Percentiles rank a stretch among this genome's conserved stretches.
Conservation (phyloP, 1,139 yeast genomes). For the Nakaseomyces kungkrabaensis region DNA sequence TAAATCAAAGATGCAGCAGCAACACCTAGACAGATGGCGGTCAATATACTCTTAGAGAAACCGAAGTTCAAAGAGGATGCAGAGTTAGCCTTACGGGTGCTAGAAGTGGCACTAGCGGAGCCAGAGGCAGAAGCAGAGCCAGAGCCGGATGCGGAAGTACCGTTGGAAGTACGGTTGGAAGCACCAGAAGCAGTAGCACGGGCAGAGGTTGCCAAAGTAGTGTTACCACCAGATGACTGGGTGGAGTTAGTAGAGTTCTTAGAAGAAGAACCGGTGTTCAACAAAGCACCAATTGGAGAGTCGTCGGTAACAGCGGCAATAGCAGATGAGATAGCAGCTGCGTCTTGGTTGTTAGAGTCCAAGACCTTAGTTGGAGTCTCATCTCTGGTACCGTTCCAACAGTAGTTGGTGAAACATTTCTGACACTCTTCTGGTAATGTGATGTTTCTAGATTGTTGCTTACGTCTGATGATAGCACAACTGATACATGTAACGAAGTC, state of each 20-base stretch:
- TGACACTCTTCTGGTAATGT: slow-evolving; percentile 64
- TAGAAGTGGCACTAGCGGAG: slow-evolving; percentile 4
- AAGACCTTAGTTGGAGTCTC: slow-evolving; percentile 9
- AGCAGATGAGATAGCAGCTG: slow-evolving; percentile 7
- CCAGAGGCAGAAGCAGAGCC: slow-evolving; percentile 6
- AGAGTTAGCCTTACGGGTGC: slow-evolving; percentile 8
- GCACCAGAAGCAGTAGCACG: slow-evolving; percentile 1
- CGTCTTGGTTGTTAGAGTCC: neutral
- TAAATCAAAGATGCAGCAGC: neutral
- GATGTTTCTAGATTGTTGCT: slow-evolving; percentile 60
- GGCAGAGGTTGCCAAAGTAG: neutral
- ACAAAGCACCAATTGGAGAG: slow-evolving; percentile 4
- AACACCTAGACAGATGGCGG: slow-evolving; percentile 1
- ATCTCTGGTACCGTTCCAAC: slow-evolving; percentile 61
- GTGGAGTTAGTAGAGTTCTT: slow-evolving; percentile 3
- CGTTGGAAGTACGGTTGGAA: neutral
- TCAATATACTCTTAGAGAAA: slow-evolving; percentile 5
- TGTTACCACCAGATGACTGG: neutral
- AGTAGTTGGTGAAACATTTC: slow-evolving; percentile 60
- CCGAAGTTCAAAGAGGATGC: slow-evolving; percentile 7
- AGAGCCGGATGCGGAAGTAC: slow-evolving; percentile 5
- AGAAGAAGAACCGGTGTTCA: slow-evolving; percentile 3
- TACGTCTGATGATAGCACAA: slow-evolving; percentile 80
- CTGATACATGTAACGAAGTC: slow-evolving; percentile 77
- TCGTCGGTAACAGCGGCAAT: slow-evolving; percentile 7